phyloP scores from a whole-genome alignment of 768 basidiomycete species.

The Pleurotus eryngii region DNA sequence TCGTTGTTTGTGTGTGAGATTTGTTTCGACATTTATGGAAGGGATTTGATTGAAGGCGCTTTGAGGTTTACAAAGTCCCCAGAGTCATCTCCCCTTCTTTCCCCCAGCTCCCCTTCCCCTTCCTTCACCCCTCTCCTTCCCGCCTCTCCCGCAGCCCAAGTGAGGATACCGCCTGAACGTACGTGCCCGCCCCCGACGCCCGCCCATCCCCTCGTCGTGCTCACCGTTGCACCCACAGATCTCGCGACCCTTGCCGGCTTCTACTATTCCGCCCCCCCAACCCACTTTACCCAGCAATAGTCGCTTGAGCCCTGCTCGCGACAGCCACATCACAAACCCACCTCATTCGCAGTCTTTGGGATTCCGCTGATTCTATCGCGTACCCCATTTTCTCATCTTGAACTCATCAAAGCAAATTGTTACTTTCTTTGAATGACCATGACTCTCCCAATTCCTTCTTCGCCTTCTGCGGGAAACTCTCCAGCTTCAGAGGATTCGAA shows the following conservation, averaged over 20 bases:
- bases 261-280: conserved; percentile 47
- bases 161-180: conserved; percentile 52
- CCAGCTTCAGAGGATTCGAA: conserved; percentile 40
- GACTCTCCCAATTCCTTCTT: conserved; percentile 34
- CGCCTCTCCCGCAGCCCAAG: conserved; percentile 37
- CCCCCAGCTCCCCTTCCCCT: neutral
- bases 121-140: conserved; percentile 18
- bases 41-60: neutral
- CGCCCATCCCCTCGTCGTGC: conserved; percentile 17
- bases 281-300: conserved; percentile 29
- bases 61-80: conserved; percentile 5
- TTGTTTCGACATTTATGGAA: conserved; percentile 4
- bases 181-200: conserved; percentile 10
- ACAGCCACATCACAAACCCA: conserved; percentile 12
- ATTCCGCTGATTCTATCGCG: conserved; percentile 15
- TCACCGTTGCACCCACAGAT: conserved; percentile 37
- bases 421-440: conserved; percentile 29
- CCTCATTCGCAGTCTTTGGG: conserved; percentile 3
- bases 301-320: conserved; percentile 78
- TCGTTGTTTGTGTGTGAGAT: conserved; percentile 3
- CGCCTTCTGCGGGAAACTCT: conserved; percentile 35
- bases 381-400: conserved; percentile 3
- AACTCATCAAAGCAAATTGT: neutral
- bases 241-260: conserved; percentile 96
- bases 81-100: neutral